A percentile compares a stretch with the other conserved stretches of the same genome.
Evolutionary conservation across 805 yeast species (phyloP).

Genomic region (Barnettozyma siamensis): DNA sequence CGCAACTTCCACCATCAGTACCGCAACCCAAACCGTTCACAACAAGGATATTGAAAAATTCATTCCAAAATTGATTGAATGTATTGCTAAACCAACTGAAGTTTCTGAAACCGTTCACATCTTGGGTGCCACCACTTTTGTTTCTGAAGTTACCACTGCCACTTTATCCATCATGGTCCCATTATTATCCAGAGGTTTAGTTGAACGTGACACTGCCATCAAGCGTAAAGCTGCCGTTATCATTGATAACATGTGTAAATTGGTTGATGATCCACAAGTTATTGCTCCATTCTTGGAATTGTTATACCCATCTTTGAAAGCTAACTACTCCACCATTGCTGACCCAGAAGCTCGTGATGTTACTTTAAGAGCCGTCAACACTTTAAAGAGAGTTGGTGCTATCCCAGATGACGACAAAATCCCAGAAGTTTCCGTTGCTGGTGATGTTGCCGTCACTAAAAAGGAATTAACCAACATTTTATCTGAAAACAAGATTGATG

Average conservation of each 20-base stretch:
- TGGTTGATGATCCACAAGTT: slow-evolving; percentile 99
- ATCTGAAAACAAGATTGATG: slow-evolving; percentile 51
- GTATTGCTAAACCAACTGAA: slow-evolving; percentile 94
- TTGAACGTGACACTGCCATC: slow-evolving; percentile 99
- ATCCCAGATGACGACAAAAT: slow-evolving; percentile 82
- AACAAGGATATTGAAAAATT: slow-evolving; percentile 99
- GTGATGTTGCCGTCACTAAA: slow-evolving; percentile 88
- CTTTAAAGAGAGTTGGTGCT: slow-evolving; percentile 98
- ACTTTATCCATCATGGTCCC: slow-evolving; percentile 99
- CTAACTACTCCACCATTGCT: slow-evolving; percentile 93
- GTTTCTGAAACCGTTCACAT: slow-evolving; percentile 99
- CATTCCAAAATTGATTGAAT: slow-evolving; percentile 94
- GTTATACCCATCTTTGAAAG: slow-evolving; percentile 92
- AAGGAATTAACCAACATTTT: slow-evolving; percentile 72
- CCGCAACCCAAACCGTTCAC: slow-evolving; percentile 95
- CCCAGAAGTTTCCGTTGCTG: slow-evolving; percentile 98
- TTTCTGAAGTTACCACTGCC: slow-evolving; percentile 99
- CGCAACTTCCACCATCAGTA: slow-evolving; percentile 92
- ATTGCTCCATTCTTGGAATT: slow-evolving; percentile 98
- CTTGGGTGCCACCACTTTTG: slow-evolving; percentile 99
- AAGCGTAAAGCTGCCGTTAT: slow-evolving; percentile 99
- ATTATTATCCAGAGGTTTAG: slow-evolving; percentile 97
- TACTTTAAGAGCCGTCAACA: slow-evolving; percentile 93
- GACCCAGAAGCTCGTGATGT: slow-evolving; percentile 99
- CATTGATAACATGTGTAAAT: slow-evolving; percentile 99